Conservation (phyloP, 2,329 filamentous ascomycete genomes). For the Nothopassalora personata region DNA sequence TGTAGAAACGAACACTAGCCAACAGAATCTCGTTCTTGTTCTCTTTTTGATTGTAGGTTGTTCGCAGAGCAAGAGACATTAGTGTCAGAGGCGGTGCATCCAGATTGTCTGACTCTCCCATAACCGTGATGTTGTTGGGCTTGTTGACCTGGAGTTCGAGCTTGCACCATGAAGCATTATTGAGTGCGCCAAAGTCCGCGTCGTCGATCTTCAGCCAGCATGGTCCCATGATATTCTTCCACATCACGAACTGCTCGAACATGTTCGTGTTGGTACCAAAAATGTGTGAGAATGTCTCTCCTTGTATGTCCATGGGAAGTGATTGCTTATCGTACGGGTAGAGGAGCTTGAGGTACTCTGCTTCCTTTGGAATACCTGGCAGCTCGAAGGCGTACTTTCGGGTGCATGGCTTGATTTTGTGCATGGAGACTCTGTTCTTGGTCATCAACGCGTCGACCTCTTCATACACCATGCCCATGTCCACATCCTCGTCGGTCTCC, state of each 20-base stretch:
- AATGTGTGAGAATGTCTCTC: conserved; percentile 87
- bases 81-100: conserved; percentile 83
- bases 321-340: conserved; percentile 85
- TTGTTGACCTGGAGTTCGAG: conserved; percentile 79
- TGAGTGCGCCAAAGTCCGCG: conserved; percentile 75
- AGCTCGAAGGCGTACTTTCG: conserved; percentile 96
- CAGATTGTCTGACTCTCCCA: conserved; percentile 72
- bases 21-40: conserved; percentile 96
- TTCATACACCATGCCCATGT: conserved; percentile 81
- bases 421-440: conserved; percentile 75
- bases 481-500: conserved; percentile 70
- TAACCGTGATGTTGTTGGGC: conserved; percentile 66
- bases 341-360: conserved; percentile 88
- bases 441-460: conserved; percentile 89
- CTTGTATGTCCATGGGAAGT: conserved; percentile 64
- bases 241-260: conserved; percentile 96
- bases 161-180: conserved; percentile 95
- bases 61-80: conserved; percentile 91
- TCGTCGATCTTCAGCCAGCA: conserved; percentile 92
- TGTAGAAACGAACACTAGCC: conserved; percentile 87
- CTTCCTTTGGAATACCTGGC: conserved; percentile 77
- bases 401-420: conserved; percentile 86
- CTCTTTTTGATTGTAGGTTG: conserved; percentile 79
- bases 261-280: conserved; percentile 91
- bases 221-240: conserved; percentile 98